Percentiles rank a stretch among this genome's conserved stretches.
Evolutionary conservation across 495 filamentous ascomycete genomes (phyloP).

Genomic region (Aspergillus nanangensis): DNA sequence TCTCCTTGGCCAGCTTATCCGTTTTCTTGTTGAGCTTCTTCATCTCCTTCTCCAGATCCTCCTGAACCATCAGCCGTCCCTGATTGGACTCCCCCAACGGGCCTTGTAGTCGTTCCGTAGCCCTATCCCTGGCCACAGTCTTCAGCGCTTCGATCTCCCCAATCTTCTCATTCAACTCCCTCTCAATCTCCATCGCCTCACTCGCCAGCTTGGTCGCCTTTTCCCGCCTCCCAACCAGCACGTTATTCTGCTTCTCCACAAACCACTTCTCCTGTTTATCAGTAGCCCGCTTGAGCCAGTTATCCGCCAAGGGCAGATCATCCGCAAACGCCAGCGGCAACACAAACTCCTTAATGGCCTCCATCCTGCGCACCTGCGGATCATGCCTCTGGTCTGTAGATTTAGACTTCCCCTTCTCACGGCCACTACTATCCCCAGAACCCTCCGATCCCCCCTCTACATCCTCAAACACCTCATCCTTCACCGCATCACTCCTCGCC

Average conservation of each 20-base stretch:
- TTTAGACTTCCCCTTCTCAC: not conserved
- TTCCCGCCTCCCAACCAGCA: conserved; percentile 3
- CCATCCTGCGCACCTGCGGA: conserved; percentile 15
- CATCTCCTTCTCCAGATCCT: conserved; percentile 14
- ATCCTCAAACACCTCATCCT: not conserved
- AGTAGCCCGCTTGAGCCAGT: conserved; percentile 16
- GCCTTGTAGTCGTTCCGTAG: conserved; percentile 3
- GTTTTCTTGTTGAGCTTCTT: conserved; percentile 7
- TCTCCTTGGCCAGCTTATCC: conserved; percentile 8
- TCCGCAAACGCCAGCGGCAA: conserved; percentile 8
- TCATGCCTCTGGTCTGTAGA: not conserved
- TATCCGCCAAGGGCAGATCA: conserved; percentile 4
- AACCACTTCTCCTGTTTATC: conserved; percentile 10
- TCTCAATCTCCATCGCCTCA: conserved; percentile 4
- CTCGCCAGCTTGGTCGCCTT: conserved; percentile 1
- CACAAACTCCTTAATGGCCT: conserved; percentile 11
- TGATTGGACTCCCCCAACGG: conserved; percentile 11
- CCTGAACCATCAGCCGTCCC: conserved; percentile 5
- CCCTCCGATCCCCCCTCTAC: not conserved
- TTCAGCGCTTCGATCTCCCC: conserved; percentile 3
- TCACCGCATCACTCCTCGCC: not conserved
- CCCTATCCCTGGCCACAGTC: conserved; percentile 1
- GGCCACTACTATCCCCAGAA: not conserved
- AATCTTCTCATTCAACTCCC: conserved; percentile 2
- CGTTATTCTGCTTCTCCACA: conserved; percentile 3